Conservation (phyloP, 176 grass and related monocot species). For the Carex cristatella region DNA sequence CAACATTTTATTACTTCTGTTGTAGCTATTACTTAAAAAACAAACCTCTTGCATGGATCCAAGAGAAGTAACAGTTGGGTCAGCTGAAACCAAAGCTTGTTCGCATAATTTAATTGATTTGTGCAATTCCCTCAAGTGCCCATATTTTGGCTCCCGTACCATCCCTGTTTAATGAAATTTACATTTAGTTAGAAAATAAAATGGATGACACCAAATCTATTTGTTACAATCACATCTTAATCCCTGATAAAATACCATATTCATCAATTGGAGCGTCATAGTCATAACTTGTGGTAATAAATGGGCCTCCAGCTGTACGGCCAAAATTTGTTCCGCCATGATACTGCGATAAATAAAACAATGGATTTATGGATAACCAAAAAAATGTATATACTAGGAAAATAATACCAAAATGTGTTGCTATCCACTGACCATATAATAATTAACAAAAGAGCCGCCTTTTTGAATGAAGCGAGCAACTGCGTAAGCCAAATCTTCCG, state of each 20-base stretch:
- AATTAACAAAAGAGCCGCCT: slow-evolving; percentile 98
- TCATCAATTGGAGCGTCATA: slow-evolving; percentile 99
- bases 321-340: slow-evolving; percentile 99
- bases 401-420: not conserved
- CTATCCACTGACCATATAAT: slow-evolving; percentile 73
- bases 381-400: not conserved
- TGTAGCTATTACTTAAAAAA: not conserved
- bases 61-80: slow-evolving; percentile 75
- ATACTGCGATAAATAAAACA: slow-evolving; percentile 49
- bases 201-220: not conserved
- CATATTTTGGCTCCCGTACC: slow-evolving; percentile 86
- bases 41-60: slow-evolving; percentile 86
- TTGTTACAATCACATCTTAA: not conserved
- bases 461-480: slow-evolving; percentile 96
- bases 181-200: slow-evolving; percentile 10
- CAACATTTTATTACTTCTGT: not conserved
- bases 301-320: slow-evolving; percentile 94
- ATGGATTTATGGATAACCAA: not conserved
- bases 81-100: slow-evolving; percentile 74
- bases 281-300: slow-evolving; percentile 98
- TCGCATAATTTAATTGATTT: slow-evolving; percentile 93
- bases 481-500: slow-evolving; percentile 84
- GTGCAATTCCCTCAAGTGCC: slow-evolving; percentile 92
- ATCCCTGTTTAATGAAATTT: slow-evolving; percentile 49
- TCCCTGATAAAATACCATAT: slow-evolving; percentile 54